Evolutionary conservation across 1,139 yeast genomes (phyloP), one percentile per base, ranked within the genome.

Genomic region (Kodamaea derodonti): DNA sequence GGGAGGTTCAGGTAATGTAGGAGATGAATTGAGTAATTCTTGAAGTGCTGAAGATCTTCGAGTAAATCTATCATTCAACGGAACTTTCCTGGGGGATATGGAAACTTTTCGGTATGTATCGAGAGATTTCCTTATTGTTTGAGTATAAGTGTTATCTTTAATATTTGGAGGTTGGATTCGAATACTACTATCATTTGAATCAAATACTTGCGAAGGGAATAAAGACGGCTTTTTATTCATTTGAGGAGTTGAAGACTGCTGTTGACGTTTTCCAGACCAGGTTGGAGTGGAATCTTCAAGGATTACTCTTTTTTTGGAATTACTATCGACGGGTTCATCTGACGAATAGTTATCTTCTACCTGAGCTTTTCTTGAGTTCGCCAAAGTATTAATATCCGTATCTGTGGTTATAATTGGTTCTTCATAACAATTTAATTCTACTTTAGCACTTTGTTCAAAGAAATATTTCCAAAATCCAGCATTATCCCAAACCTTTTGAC

Each of bases 401-500:
- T 33, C 41, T 9, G 51, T 37, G 24, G 43, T 38, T 25, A 48
- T 44, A 6, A 56, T 53, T 3, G 73, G 72, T 31, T 76, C 83
- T 45, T 78, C 83, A 46, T 73, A 76, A 26, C 80, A 77, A 15
- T 72, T 62, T 22, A 81, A 56, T 42, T 77, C 78, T 17, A 79
- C 87, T 49, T 81, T 78, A 3, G 92, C 90, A 23, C 87, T 78
- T 38, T 80, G 77, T 50, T 84, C 94, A 46, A 84, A 70, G 53
- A 84, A 83, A 31, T 71, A 72, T 53, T 84, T 84, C 87, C 94
- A 83, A 51, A 83, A 83, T 35, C 72, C 72, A 2, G 77, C 78
- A 39, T 78, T 74, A 14, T 63, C 56, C 83, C 86, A 79, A 4
- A 83, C 75, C 29, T 69, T 62, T 31, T 65, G 65, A 3, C 83